phyloP scores from a whole-genome alignment of 352 stramenopile genomes.

The Phytophthora chlamydospora region DNA sequence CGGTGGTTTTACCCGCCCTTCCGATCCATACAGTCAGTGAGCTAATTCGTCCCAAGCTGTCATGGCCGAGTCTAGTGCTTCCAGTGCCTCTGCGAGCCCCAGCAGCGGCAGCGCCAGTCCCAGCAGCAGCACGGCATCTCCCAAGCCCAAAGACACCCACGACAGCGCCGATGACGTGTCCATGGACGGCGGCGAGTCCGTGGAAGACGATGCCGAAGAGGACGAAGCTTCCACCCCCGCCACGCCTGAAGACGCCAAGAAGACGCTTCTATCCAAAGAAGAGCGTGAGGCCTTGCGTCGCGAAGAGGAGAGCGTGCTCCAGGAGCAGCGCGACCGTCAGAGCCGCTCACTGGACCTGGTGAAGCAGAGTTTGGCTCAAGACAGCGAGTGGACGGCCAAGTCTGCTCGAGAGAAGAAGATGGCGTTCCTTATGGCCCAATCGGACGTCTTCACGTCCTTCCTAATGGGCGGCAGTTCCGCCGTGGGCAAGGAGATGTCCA shows the following conservation, averaged over 20 bases:
- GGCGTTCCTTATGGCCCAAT: conserved; percentile 90
- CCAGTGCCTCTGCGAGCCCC: conserved; percentile 36
- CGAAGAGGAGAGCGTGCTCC: conserved; percentile 74
- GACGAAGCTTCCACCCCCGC: conserved; percentile 14
- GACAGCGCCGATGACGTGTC: conserved; percentile 35
- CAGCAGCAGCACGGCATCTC: conserved; percentile 25
- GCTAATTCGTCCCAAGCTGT: neutral
- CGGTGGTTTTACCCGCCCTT: conserved; percentile 10
- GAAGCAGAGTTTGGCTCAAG: conserved; percentile 62
- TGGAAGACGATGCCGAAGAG: conserved; percentile 33
- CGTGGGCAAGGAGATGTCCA: conserved; percentile 78
- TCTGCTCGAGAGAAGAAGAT: conserved; percentile 72
- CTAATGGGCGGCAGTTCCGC: conserved; percentile 84
- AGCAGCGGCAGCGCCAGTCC: conserved; percentile 37
- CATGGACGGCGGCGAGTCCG: conserved; percentile 22
- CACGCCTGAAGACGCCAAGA: conserved; percentile 37
- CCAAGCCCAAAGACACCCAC: conserved; percentile 11
- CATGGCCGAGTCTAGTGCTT: conserved; percentile 36
- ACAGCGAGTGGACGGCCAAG: conserved; percentile 57
- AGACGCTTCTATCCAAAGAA: conserved; percentile 54
- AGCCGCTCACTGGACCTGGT: conserved; percentile 75
- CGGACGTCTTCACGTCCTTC: conserved; percentile 89
- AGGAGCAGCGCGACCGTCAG: conserved; percentile 82
- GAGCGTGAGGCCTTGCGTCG: conserved; percentile 63
- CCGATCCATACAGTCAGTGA: neutral